phyloP scores from a whole-genome alignment of 83 land plant species.

The Thuja plicata region DNA sequence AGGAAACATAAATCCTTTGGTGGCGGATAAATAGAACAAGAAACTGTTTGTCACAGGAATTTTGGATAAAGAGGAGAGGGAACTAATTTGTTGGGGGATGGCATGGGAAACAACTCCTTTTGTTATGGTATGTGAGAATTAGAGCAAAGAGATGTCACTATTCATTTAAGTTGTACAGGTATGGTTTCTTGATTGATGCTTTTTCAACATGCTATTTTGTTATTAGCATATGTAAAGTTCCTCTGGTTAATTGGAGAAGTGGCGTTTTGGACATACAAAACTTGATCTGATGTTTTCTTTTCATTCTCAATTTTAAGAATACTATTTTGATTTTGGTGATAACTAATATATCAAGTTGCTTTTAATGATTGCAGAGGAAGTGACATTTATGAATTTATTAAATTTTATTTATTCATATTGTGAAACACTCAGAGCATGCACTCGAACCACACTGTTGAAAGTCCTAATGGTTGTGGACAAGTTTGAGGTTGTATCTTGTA shows the following conservation, averaged over 20 bases:
- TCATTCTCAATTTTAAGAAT: no score
- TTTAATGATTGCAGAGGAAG: slow-evolving; percentile 50
- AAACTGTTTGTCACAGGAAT: no score
- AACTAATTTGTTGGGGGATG: no score
- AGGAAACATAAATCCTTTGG: no score
- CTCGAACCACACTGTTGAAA: slow-evolving; percentile 35
- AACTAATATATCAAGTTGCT: no score
- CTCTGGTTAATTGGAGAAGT: not conserved
- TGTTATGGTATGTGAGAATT: slow-evolving; percentile 95
- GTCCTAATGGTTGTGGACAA: slow-evolving; percentile 55
- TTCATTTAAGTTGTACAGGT: slow-evolving; percentile 88
- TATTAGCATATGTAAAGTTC: not conserved
- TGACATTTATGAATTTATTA: slow-evolving; percentile 46
- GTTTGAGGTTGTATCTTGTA: slow-evolving; percentile 52
- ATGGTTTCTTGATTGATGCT: not conserved
- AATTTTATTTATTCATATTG: slow-evolving; percentile 54
- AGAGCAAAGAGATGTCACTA: slow-evolving; percentile 79
- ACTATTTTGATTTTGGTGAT: not conserved
- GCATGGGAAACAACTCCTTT: no score
- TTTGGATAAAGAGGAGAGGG: no score
- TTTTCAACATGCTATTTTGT: not conserved
- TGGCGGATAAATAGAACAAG: no score
- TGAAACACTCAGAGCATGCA: slow-evolving; percentile 35
- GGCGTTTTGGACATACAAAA: not conserved
- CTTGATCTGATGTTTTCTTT: not conserved